Evolutionary conservation across 192 early-diverging fungal genomes (phyloP).

Genomic region (Coemansia sp.): DNA sequence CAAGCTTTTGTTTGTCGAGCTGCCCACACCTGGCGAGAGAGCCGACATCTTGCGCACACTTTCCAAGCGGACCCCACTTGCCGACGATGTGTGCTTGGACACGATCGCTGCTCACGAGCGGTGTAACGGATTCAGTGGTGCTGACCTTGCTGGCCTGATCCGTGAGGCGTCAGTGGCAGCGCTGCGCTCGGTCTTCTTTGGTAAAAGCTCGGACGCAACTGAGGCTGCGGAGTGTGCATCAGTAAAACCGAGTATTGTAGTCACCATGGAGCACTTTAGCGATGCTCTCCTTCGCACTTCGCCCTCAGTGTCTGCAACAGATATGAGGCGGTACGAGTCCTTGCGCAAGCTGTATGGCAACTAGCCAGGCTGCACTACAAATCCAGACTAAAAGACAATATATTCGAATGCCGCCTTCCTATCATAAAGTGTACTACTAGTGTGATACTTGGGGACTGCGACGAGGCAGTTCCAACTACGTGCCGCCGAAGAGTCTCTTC

Average conservation of each 20-base stretch:
- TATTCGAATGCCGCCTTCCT: too few relatives aligned
- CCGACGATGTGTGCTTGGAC: conserved; percentile 60
- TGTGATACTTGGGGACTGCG: neutral
- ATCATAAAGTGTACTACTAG: neutral
- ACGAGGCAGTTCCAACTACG: neutral
- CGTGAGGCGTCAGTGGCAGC: conserved; percentile 85
- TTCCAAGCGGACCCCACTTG: conserved; percentile 76
- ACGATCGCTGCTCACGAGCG: conserved; percentile 64
- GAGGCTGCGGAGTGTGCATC: conserved; percentile 1
- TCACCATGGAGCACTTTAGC: conserved; percentile 67
- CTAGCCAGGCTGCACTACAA: neutral
- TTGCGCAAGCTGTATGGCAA: conserved; percentile 47
- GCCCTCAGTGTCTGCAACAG: conserved; percentile 74
- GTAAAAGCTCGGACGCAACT: conserved; percentile 16
- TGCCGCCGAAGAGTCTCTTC: conserved; percentile 38
- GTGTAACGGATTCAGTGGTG: conserved; percentile 77
- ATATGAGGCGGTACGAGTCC: conserved; percentile 54
- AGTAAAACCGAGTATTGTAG: conserved; percentile 17
- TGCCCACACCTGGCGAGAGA: conserved; percentile 81
- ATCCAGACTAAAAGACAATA: too few relatives aligned
- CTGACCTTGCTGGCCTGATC: conserved; percentile 75
- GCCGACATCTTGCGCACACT: conserved; percentile 84
- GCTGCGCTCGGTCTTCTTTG: conserved; percentile 57
- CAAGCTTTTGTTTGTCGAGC: conserved; percentile 96
- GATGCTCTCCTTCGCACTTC: conserved; percentile 79